phyloP scores from a whole-genome alignment of 1,139 yeast genomes.

The Hyphopichia fennica region DNA sequence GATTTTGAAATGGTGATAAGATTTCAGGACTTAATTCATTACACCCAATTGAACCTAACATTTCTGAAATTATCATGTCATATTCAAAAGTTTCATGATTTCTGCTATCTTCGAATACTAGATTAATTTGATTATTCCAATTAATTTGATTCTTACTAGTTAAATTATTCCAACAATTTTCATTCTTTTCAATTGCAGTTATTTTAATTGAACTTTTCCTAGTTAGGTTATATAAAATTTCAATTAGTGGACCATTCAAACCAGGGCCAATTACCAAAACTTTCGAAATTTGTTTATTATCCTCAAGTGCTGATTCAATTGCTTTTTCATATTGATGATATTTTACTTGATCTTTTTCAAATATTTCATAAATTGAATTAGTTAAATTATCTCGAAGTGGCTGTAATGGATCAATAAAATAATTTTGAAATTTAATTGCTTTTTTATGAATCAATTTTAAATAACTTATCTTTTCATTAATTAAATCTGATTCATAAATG shows the following conservation, averaged over 20 bases:
- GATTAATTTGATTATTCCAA: conserved; percentile 50
- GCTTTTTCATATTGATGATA: conserved; percentile 71
- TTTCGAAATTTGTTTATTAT: conserved; percentile 9
- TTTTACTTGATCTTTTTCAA: conserved; percentile 69
- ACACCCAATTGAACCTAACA: conserved; percentile 89
- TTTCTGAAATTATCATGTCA: conserved; percentile 72
- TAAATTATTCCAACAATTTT: conserved; percentile 54
- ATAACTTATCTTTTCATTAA: neutral
- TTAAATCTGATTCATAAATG: no score
- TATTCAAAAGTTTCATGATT: conserved; percentile 34
- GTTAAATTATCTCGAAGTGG: conserved; percentile 63
- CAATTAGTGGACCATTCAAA: conserved; percentile 69
- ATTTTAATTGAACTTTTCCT: neutral
- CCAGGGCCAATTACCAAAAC: conserved; percentile 85
- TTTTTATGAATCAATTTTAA: neutral
- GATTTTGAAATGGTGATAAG: conserved; percentile 22
- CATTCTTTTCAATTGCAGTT: conserved; percentile 63
- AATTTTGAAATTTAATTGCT: neutral
- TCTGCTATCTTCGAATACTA: conserved; percentile 61
- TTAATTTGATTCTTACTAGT: conserved; percentile 35
- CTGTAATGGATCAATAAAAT: conserved; percentile 55
- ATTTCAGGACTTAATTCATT: conserved; percentile 90
- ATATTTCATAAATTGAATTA: conserved; percentile 59
- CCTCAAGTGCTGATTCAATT: conserved; percentile 53
- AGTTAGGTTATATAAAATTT: conserved; percentile 16